Percentiles rank a stretch among this genome's conserved stretches.
Evolutionary conservation across 78 protist species (phyloP).

Genomic region (Planoprotostelium fungivorum): DNA sequence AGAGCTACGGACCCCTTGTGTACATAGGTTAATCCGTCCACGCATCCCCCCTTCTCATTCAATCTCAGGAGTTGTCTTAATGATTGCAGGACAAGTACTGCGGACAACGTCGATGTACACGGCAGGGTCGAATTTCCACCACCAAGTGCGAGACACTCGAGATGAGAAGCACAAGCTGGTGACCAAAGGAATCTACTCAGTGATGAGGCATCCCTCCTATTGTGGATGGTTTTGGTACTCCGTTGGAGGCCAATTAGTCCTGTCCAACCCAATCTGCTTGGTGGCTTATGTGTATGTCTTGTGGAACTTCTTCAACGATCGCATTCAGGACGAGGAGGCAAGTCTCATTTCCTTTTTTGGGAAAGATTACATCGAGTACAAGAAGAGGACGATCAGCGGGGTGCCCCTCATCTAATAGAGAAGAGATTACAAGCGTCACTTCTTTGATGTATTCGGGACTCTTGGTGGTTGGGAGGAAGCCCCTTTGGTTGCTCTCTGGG

Average conservation of each 20-base stretch:
- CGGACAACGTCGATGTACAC: constrained; percentile 73
- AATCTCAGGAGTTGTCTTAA: background rate
- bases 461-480: too few relatives aligned
- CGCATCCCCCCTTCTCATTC: background rate
- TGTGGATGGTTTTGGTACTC: constrained; percentile 83
- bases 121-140: constrained; percentile 74
- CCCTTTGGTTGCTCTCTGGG: background rate
- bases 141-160: constrained; percentile 26
- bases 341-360: constrained; percentile 57
- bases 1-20: constrained; percentile 3
- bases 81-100: constrained; percentile 40
- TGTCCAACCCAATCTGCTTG: constrained; percentile 71
- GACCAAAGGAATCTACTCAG: constrained; percentile 63
- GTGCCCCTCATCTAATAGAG: constrained; percentile 62
- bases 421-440: background rate
- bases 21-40: background rate
- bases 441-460: too few relatives aligned
- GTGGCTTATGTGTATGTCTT: constrained; percentile 50
- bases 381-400: constrained; percentile 26
- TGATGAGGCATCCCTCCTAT: constrained; percentile 84
- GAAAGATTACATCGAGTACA: constrained; percentile 35
- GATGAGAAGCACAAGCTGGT: constrained; percentile 46
- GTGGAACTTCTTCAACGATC: constrained; percentile 63
- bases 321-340: constrained; percentile 79
- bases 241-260: constrained; percentile 74